phyloP scores from a whole-genome alignment of 495 filamentous ascomycete genomes.

The Annulohypoxylon nitens region DNA sequence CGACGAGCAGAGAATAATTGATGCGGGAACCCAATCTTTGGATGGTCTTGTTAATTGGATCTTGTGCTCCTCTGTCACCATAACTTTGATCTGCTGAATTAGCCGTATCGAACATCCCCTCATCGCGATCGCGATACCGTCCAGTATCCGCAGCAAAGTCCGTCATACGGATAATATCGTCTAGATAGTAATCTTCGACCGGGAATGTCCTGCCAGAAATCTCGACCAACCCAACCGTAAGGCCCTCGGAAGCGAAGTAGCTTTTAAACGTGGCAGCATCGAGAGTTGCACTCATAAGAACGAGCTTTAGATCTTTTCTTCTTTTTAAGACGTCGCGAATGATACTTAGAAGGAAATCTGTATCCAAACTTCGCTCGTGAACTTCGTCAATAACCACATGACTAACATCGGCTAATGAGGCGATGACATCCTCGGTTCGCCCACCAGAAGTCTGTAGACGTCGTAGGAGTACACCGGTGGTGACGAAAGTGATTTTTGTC shows the following conservation, averaged over 20 bases:
- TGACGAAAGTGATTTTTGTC: conserved; percentile 96
- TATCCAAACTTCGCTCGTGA: conserved; percentile 94
- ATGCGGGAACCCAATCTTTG: conserved; percentile 84
- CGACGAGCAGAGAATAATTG: conserved; percentile 90
- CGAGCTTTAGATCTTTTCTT: conserved; percentile 86
- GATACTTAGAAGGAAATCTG: conserved; percentile 91
- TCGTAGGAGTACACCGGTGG: conserved; percentile 93
- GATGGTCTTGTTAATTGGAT: conserved; percentile 74
- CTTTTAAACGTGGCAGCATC: conserved; percentile 87
- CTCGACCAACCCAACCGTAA: conserved; percentile 80
- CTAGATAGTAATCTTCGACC: conserved; percentile 89
- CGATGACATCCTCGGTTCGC: conserved; percentile 78
- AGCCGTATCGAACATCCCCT: conserved; percentile 53
- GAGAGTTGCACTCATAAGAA: conserved; percentile 98
- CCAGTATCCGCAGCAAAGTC: conserved; percentile 69
- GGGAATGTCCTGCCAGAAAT: conserved; percentile 92
- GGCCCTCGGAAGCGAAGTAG: conserved; percentile 79
- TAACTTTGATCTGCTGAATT: conserved; percentile 20
- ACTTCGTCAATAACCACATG: conserved; percentile 98
- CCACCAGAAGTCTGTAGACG: conserved; percentile 89
- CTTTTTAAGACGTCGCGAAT: conserved; percentile 83
- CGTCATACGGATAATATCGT: conserved; percentile 86
- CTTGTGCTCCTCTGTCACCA: conserved; percentile 44
- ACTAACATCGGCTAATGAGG: conserved; percentile 86
- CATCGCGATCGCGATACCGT: conserved; percentile 51